phyloP scores from a whole-genome alignment of 1,139 yeast genomes.

The Taphrina confusa region DNA sequence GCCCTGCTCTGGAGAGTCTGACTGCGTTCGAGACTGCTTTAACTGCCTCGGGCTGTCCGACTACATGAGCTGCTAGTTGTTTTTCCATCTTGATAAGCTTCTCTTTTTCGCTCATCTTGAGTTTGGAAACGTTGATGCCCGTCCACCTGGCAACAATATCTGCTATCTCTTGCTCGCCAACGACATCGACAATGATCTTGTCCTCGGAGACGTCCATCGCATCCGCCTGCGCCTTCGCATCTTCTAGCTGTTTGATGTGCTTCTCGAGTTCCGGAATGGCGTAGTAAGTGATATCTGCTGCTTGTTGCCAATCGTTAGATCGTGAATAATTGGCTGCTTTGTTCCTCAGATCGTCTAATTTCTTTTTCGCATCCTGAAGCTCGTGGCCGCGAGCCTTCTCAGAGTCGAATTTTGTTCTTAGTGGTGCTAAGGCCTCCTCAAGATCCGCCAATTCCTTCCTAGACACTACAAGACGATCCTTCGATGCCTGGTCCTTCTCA shows the following conservation, averaged over 20 bases:
- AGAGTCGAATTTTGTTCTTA: conserved; percentile 78
- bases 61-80: conserved; percentile 76
- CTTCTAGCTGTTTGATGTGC: conserved; percentile 73
- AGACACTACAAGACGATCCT: conserved; percentile 80
- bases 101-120: conserved; percentile 91
- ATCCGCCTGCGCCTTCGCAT: conserved; percentile 67
- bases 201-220: conserved; percentile 45
- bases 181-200: conserved; percentile 79
- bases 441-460: conserved; percentile 75
- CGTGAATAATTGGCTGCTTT: conserved; percentile 97
- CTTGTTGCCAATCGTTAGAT: conserved; percentile 89
- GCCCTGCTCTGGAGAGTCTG: conserved; percentile 90
- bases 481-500: conserved; percentile 59
- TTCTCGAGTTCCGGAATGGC: conserved; percentile 91
- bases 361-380: conserved; percentile 82
- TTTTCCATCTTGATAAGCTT: conserved; percentile 93
- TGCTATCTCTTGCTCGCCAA: conserved; percentile 88
- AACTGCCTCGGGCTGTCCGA: conserved; percentile 95
- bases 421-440: conserved; percentile 81
- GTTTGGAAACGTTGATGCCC: conserved; percentile 96
- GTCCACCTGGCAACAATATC: conserved; percentile 97
- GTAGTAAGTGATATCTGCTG: conserved; percentile 91
- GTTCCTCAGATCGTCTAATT: conserved; percentile 84
- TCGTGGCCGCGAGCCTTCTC: conserved; percentile 93
- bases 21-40: conserved; percentile 95